phyloP scores from a whole-genome alignment of 140 eudicot species.

The Cichorium intybus region DNA sequence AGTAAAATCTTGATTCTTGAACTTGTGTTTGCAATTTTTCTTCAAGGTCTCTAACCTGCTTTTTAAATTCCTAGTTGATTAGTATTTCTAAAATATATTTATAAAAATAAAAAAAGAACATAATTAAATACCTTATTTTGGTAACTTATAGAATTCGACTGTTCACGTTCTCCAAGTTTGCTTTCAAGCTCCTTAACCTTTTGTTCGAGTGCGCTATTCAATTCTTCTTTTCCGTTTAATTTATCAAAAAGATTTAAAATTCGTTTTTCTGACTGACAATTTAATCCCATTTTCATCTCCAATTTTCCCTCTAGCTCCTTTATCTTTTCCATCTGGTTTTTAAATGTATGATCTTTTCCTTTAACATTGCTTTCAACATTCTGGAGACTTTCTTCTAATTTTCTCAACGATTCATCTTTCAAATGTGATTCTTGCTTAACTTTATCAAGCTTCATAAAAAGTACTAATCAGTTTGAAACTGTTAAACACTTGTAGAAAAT shows the following conservation, averaged over 20 bases:
- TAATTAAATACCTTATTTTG: neutral
- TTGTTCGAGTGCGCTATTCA: slow-evolving; percentile 51
- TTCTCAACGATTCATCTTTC: slow-evolving; percentile 77
- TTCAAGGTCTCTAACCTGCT: neutral
- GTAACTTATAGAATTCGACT: neutral
- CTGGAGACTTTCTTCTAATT: slow-evolving; percentile 81
- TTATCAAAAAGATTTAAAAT: slow-evolving; percentile 65
- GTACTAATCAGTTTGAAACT: too few relatives aligned
- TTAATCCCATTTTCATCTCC: slow-evolving; percentile 49
- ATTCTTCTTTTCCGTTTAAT: slow-evolving; percentile 72
- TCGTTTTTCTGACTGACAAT: slow-evolving; percentile 72
- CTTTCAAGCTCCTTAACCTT: slow-evolving; percentile 42
- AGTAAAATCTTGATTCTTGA: neutral
- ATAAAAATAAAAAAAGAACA: neutral
- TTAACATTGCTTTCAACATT: slow-evolving; percentile 61
- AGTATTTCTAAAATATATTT: neutral
- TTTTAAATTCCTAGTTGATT: neutral
- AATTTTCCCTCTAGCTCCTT: slow-evolving; percentile 78
- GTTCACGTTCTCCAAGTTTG: neutral
- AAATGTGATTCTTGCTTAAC: slow-evolving; percentile 66
- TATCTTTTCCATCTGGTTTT: slow-evolving; percentile 73
- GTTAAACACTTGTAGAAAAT: neutral
- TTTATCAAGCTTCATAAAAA: slow-evolving; percentile 64
- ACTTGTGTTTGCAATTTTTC: neutral
- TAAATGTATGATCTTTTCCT: slow-evolving; percentile 72